Percentiles rank a stretch among this genome's conserved stretches.
These are phyloP conservation scores for Ceratobasidium sp. DNA, from an alignment of 1,284 basidiomycete genomes.

Conservation along the genomic window DNA sequence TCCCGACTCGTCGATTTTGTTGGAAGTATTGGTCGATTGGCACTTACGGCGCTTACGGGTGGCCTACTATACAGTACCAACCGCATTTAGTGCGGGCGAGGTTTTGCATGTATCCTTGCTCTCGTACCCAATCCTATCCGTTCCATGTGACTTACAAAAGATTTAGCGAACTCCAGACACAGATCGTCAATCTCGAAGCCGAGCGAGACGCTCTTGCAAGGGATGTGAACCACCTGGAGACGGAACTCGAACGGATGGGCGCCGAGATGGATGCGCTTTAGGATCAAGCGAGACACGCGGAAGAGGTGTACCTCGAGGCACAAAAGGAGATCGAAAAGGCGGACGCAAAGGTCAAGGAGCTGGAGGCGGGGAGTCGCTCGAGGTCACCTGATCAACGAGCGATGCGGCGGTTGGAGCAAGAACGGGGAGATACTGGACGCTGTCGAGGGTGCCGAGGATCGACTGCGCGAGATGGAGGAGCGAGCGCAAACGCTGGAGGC, in stretches of 20 bases:
- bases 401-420: background rate
- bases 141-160: too few species aligned
- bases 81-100: too few species aligned
- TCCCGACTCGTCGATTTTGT: background rate
- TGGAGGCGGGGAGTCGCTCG: background rate
- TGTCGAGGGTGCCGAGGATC: slow-evolving; percentile 8
- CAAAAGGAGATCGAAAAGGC: slow-evolving; percentile 6
- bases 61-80: too few species aligned
- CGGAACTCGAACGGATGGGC: too few species aligned
- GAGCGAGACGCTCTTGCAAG: slow-evolving; percentile 17
- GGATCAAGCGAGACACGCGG: slow-evolving; percentile 28
- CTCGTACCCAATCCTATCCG: too few species aligned
- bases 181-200: background rate
- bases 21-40: too few species aligned
- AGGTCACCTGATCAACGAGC: background rate
- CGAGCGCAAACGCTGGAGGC: slow-evolving; percentile 10
- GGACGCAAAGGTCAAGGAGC: background rate
- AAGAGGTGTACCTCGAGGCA: slow-evolving; percentile 21
- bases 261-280: slow-evolving; percentile 29
- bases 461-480: slow-evolving; percentile 11
- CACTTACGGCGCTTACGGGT: too few species aligned
- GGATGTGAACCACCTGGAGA: background rate
- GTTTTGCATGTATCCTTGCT: too few species aligned
- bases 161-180: background rate
- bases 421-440: slow-evolving; percentile 13